Conservation (phyloP, 2,329 filamentous ascomycete species). For the Fusarium sp. region DNA sequence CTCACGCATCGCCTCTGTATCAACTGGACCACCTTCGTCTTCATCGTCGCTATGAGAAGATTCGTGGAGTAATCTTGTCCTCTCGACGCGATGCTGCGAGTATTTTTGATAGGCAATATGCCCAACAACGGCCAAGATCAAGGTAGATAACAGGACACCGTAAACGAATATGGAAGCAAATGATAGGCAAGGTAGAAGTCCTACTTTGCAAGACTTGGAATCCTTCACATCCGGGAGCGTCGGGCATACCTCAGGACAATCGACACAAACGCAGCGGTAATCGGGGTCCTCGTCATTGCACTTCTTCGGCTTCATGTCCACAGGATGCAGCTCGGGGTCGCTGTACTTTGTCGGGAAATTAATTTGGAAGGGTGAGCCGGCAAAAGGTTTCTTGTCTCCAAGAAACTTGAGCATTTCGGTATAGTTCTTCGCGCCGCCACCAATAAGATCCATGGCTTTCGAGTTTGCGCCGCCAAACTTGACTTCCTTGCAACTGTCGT, state of each 20-base stretch:
- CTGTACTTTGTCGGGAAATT: conserved; percentile 80
- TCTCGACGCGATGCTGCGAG: conserved; percentile 79
- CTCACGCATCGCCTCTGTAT: conserved; percentile 81
- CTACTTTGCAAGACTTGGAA: conserved; percentile 81
- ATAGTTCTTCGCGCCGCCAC: conserved; percentile 93
- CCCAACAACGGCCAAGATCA: conserved; percentile 75
- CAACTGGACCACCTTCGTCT: conserved; percentile 84
- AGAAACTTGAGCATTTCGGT: conserved; percentile 89
- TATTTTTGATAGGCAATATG: conserved; percentile 82
- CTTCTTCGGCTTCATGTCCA: conserved; percentile 79
- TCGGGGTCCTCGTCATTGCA: conserved; percentile 90
- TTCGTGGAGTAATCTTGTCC: conserved; percentile 88
- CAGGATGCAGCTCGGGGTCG: conserved; percentile 77
- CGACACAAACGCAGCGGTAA: conserved; percentile 92
- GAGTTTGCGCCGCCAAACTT: conserved; percentile 96
- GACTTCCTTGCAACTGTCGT: conserved; percentile 97
- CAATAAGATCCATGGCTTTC: conserved; percentile 95
- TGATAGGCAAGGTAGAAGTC: conserved; percentile 89
- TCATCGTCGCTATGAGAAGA: conserved; percentile 89
- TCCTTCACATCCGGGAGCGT: conserved; percentile 81
- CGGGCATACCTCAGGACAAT: conserved; percentile 89
- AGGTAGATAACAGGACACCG: conserved; percentile 75
- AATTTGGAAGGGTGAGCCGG: conserved; percentile 98
- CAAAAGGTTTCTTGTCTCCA: conserved; percentile 83
- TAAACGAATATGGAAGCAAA: conserved; percentile 93